phyloP scores from a whole-genome alignment of 257 asterid species.

The Capsicum chinense region DNA sequence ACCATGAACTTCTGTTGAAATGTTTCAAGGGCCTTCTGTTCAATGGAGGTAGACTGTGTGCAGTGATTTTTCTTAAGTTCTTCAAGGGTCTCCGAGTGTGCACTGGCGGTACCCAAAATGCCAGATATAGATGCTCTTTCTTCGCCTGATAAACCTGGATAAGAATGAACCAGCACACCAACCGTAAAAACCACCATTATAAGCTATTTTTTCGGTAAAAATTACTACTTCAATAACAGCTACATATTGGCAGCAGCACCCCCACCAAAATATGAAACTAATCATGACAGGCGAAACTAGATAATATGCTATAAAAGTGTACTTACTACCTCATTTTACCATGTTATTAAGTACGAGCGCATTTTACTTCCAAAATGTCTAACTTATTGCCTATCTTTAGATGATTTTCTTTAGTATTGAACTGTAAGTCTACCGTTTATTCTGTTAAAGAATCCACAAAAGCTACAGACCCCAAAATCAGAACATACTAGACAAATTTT shows the following conservation, averaged over 20 bases:
- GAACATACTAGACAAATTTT: not conserved
- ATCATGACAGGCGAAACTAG: conserved; percentile 5
- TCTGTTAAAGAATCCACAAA: not conserved
- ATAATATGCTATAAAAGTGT: not conserved
- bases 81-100: conserved; percentile 62
- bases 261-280: not conserved
- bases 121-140: conserved; percentile 58
- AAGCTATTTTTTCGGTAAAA: not conserved
- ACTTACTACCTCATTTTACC: not conserved
- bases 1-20: conserved; percentile 71
- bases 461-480: not conserved
- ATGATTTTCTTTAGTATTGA: not conserved
- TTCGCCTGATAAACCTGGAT: conserved; percentile 62
- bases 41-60: conserved; percentile 55
- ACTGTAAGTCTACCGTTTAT: not conserved
- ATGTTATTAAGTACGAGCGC: not conserved
- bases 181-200: not conserved
- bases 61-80: conserved; percentile 60
- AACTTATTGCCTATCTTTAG: not conserved
- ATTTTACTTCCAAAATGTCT: not conserved
- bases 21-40: conserved; percentile 59
- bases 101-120: conserved; percentile 53
- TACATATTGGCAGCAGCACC: not conserved
- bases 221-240: not conserved
- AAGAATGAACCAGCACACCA: not conserved